A percentile compares a stretch with the other conserved stretches of the same genome.
Conservation (phyloP, 2,329 filamentous ascomycete genomes). For the Arthrobotrys sphaeroides region DNA sequence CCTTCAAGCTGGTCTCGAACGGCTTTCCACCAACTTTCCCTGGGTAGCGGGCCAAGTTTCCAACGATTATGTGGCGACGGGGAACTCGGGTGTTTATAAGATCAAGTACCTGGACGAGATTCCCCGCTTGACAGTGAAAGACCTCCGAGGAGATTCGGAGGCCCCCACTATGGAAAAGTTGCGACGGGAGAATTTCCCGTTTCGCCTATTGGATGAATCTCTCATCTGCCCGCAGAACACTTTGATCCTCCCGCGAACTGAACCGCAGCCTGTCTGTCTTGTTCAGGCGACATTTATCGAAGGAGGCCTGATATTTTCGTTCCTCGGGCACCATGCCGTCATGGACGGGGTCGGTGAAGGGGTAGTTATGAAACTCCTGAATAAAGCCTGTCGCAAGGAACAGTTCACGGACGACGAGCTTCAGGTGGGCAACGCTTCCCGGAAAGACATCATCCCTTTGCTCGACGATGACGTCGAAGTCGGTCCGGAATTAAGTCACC, state of each 20-base stretch:
- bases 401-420: slow-evolving; percentile 65
- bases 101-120: slow-evolving; percentile 60
- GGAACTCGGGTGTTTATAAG: slow-evolving; percentile 60
- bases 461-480: slow-evolving; percentile 61
- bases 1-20: slow-evolving; percentile 61
- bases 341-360: slow-evolving; percentile 67
- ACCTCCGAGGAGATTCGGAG: slow-evolving; percentile 60
- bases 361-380: slow-evolving; percentile 64
- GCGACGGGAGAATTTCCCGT: slow-evolving; percentile 62
- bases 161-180: slow-evolving; percentile 62
- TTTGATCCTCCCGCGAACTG: slow-evolving; percentile 59
- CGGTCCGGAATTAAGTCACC: slow-evolving; percentile 60
- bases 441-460: slow-evolving; percentile 61
- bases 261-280: slow-evolving; percentile 62
- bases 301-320: slow-evolving; percentile 66
- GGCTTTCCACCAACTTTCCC: slow-evolving; percentile 62
- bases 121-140: slow-evolving; percentile 62
- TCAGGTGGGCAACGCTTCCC: slow-evolving; percentile 62
- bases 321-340: slow-evolving; percentile 64
- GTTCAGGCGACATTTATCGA: slow-evolving; percentile 65
- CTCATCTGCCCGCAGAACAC: slow-evolving; percentile 63
- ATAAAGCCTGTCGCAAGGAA: slow-evolving; percentile 65
- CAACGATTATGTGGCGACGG: slow-evolving; percentile 58
- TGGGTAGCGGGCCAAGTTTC: slow-evolving; percentile 65
- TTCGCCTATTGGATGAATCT: slow-evolving; percentile 65